Conservation (phyloP, 306 rosid species). For the Prunus mongolica region DNA sequence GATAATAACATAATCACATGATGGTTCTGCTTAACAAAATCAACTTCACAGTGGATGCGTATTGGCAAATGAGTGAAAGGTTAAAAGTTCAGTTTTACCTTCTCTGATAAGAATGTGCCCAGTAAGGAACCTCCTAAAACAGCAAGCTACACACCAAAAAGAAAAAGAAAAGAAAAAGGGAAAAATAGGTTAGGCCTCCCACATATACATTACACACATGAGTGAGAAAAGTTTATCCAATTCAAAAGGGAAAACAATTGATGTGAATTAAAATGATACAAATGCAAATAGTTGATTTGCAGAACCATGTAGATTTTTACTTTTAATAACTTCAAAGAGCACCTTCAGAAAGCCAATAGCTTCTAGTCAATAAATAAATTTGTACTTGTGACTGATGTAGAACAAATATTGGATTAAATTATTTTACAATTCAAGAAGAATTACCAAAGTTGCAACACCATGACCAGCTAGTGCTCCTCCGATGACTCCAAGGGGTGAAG, state of each 20-base stretch:
- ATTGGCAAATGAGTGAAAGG: conserved; percentile 1
- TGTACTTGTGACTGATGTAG: neutral
- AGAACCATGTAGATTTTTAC: neutral
- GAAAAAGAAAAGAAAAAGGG: neutral
- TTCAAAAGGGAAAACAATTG: conserved; percentile 11
- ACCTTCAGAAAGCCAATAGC: neutral
- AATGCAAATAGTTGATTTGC: conserved; percentile 5
- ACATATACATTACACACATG: conserved; percentile 1
- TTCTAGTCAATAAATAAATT: neutral
- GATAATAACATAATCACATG: neutral
- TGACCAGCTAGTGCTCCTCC: conserved; percentile 96
- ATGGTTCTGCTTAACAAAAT: neutral
- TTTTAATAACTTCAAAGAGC: neutral
- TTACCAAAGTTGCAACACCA: conserved; percentile 90
- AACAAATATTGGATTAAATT: neutral
- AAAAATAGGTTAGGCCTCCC: neutral
- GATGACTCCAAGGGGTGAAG: conserved; percentile 94
- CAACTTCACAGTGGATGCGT: neutral
- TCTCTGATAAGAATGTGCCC: conserved; percentile 91
- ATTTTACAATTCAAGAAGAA: neutral
- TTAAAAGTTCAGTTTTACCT: conserved; percentile 49
- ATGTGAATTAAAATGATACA: neutral
- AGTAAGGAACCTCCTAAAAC: conserved; percentile 90
- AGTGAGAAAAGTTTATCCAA: conserved; percentile 11
- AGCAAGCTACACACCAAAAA: conserved; percentile 60